These are phyloP conservation scores for Balakata baccata DNA, from an alignment of 345 rosid species.

Conservation along the genomic window DNA sequence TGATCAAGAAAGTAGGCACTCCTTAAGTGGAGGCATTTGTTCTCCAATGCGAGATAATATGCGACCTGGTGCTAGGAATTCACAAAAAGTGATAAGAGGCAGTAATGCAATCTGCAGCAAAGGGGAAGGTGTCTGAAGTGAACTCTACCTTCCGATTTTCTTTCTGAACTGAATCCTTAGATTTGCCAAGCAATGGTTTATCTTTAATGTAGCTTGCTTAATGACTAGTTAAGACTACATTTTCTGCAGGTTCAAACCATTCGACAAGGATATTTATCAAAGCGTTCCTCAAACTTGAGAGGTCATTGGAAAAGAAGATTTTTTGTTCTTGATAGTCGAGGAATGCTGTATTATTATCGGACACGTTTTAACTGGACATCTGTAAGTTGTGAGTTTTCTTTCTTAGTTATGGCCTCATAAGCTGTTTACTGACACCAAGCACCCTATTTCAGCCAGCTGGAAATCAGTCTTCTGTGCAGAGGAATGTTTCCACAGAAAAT, in stretches of 20 bases:
- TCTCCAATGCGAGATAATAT: conserved; percentile 44
- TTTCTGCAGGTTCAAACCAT: conserved; percentile 63
- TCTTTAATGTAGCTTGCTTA: not conserved
- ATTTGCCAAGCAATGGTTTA: not conserved
- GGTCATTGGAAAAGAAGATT: conserved; percentile 82
- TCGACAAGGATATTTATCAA: conserved; percentile 74
- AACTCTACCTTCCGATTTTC: not conserved
- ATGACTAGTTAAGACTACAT: conserved; percentile 3
- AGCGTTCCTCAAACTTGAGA: conserved; percentile 80
- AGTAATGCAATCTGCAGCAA: conserved; percentile 71
- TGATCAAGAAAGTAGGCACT: conserved; percentile 47
- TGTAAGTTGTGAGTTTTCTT: conserved; percentile 38
- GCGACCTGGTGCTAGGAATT: conserved; percentile 44
- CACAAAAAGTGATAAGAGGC: conserved; percentile 69
- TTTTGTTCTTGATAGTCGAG: conserved; percentile 79
- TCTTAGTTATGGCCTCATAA: not conserved
- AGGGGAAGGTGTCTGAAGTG: conserved; percentile 50
- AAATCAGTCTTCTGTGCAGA: conserved; percentile 48
- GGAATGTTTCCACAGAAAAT: conserved; percentile 47
- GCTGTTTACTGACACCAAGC: conserved; percentile 22
- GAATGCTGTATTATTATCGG: conserved; percentile 81
- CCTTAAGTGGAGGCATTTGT: conserved; percentile 21
- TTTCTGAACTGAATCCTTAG: not conserved
- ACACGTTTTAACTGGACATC: conserved; percentile 58
- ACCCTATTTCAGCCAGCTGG: conserved; percentile 47